Conservation (phyloP, 371 early-diverging fungal species). For the Mortierella sp. region DNA sequence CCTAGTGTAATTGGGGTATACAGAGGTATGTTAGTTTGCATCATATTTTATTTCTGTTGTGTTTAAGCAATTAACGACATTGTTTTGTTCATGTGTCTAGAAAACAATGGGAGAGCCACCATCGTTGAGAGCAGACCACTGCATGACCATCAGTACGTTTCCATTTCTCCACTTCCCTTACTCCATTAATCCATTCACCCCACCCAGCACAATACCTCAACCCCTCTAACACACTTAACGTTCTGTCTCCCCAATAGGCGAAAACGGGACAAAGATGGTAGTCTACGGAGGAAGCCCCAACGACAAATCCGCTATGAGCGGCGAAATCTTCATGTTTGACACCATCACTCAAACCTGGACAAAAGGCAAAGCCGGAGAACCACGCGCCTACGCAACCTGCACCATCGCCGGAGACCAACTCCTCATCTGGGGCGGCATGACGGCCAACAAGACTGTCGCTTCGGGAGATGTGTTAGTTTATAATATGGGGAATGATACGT, state of each 20-base stretch:
- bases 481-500: conserved; percentile 17
- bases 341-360: conserved; percentile 15
- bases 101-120: neutral
- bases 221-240: too few relatives aligned
- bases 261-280: conserved; percentile 1
- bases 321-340: conserved; percentile 40
- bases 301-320: neutral
- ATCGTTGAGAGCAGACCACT: neutral
- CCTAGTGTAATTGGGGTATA: too few relatives aligned
- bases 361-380: conserved; percentile 25
- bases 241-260: neutral
- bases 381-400: conserved; percentile 33
- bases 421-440: conserved; percentile 40
- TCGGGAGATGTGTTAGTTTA: conserved; percentile 24
- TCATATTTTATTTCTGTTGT: too few relatives aligned
- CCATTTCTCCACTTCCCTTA: neutral
- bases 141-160: conserved; percentile 5
- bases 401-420: conserved; percentile 48
- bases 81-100: neutral
- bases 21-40: too few relatives aligned
- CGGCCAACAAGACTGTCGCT: neutral
- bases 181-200: neutral
- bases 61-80: neutral
- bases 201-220: neutral
- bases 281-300: conserved; percentile 31